Evolutionary conservation across 108 stramenopile genomes (phyloP).

Genomic region (Nannochloropsis oceanica): DNA sequence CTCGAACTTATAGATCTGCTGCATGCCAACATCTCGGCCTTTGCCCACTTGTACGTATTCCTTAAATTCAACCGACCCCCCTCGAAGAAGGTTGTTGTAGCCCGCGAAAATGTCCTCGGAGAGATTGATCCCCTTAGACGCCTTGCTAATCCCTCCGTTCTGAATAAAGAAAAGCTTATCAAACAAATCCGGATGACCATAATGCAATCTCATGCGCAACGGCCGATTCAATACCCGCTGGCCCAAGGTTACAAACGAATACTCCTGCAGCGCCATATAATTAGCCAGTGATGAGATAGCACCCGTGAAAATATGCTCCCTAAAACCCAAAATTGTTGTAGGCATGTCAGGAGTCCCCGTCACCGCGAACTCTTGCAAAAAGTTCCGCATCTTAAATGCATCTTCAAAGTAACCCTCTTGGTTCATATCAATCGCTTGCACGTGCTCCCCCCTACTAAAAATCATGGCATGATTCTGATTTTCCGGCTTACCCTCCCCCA

Average conservation of each 20-base stretch:
- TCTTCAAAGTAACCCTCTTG: slow-evolving; percentile 98
- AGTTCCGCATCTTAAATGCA: slow-evolving; percentile 90
- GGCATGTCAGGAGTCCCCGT: slow-evolving; percentile 36
- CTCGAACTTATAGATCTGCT: slow-evolving; percentile 98
- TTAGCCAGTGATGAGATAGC: slow-evolving; percentile 90
- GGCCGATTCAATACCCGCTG: slow-evolving; percentile 87
- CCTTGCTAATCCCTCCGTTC: slow-evolving; percentile 86
- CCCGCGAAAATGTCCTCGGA: slow-evolving; percentile 98
- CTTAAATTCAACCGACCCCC: slow-evolving; percentile 73
- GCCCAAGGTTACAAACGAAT: slow-evolving; percentile 86
- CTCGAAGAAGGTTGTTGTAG: slow-evolving; percentile 78
- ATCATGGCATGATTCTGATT: slow-evolving; percentile 98
- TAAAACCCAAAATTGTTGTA: slow-evolving; percentile 80
- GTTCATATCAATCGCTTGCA: slow-evolving; percentile 99
- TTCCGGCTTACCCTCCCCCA: slow-evolving; percentile 98
- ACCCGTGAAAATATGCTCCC: slow-evolving; percentile 98
- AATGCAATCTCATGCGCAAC: slow-evolving; percentile 81
- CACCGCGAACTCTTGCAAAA: slow-evolving; percentile 83
- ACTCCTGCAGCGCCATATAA: slow-evolving; percentile 97
- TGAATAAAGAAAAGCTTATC: slow-evolving; percentile 97
- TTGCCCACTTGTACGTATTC: slow-evolving; percentile 95
- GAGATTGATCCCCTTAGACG: slow-evolving; percentile 91
- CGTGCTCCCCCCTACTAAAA: slow-evolving; percentile 83
- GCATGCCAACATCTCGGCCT: slow-evolving; percentile 96
- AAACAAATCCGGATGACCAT: slow-evolving; percentile 96